Base-by-base conservation (phyloP, 805 yeast species). In the Ogataea paraovalis region DNA sequence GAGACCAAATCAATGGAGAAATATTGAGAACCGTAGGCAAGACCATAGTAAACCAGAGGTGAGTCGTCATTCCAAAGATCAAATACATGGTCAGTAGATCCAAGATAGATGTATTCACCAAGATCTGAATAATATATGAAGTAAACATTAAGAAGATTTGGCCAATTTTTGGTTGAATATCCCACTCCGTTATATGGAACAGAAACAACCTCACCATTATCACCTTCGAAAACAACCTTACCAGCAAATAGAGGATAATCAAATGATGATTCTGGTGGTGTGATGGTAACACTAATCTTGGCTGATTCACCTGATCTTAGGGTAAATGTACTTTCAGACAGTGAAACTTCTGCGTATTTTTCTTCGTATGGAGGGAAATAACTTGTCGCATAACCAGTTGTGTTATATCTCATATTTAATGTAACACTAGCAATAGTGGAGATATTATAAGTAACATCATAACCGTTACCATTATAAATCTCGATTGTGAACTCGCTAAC, bases 181-280 rank as follows among this genome's bases (percentile, higher is more conserved):
- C 43, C 52, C 42, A 51, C 51, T n/a, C 56, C 56, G 42, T 49
- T 40, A 21, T 53, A 53, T 13, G 55, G 55, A 36, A 52, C 53
- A 28, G 32, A 25, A 22, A 49, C 42, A 7, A 36, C 22, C 27
- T 53, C 55, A 33, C 52, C 55, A 34, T 51, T 49, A 39, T 52
- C 49, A 38, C 57, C 55, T 30, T 22, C 37, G 20, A 53, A 41
- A 13, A 38, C 20, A 42, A 53, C 36, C 30, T 51, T 46, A 41
- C 55, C 55, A 20, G 43, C 34, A 41, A 51, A 49, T 21, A 51
- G 9, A 22, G 49, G 44, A 22, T 41, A 21, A 7, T 28, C 45
- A n/a, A 40, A 39, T 5, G 41, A 20, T 4, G 48, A 22, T 21
- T 9, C 18, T 16, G 52, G 43, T n/a, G 40, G 36, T 4, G 37